Evolutionary conservation across 2,329 filamentous ascomycete genomes (phyloP).

Genomic region (Metarhizium rileyi): DNA sequence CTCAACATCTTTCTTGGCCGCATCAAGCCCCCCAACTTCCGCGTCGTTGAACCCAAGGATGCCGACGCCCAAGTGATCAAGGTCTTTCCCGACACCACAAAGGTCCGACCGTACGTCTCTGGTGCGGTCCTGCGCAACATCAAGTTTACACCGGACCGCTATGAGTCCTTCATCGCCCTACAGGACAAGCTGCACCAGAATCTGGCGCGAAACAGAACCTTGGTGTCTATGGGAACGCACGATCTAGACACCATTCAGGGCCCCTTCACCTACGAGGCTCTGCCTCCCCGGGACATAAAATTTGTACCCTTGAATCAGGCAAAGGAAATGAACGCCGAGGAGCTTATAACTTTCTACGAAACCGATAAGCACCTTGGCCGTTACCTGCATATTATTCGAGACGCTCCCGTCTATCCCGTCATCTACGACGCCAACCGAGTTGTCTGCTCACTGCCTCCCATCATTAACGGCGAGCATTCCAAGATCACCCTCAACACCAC

Average conservation of each 20-base stretch:
- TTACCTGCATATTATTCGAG: constrained; percentile 88
- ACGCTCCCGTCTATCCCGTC: constrained; percentile 89
- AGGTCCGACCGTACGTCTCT: constrained; percentile 79
- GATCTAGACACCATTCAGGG: constrained; percentile 89
- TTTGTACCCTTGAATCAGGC: constrained; percentile 88
- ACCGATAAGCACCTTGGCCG: constrained; percentile 85
- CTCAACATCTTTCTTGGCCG: constrained; percentile 88
- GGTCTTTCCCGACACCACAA: constrained; percentile 63
- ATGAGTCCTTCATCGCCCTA: constrained; percentile 93
- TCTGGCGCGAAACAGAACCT: constrained; percentile 79
- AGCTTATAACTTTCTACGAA: constrained; percentile 93
- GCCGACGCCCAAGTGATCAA: constrained; percentile 73
- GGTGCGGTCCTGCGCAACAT: constrained; percentile 83
- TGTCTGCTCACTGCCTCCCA: constrained; percentile 90
- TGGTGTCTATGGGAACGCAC: constrained; percentile 96
- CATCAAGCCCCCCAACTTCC: constrained; percentile 68
- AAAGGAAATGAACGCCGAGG: constrained; percentile 74
- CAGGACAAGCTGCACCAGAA: constrained; percentile 99
- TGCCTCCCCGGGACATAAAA: constrained; percentile 82
- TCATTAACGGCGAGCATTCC: constrained; percentile 95
- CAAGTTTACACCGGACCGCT: constrained; percentile 82
- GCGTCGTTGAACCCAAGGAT: constrained; percentile 58
- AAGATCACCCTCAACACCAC: constrained; percentile 88
- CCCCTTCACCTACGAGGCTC: constrained; percentile 93
- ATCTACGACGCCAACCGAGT: constrained; percentile 82